A percentile compares a stretch with the other conserved stretches of the same genome.
These are phyloP conservation scores for Fusarium sp. DNA, from an alignment of 2,329 filamentous ascomycete species.

Conservation along the genomic window DNA sequence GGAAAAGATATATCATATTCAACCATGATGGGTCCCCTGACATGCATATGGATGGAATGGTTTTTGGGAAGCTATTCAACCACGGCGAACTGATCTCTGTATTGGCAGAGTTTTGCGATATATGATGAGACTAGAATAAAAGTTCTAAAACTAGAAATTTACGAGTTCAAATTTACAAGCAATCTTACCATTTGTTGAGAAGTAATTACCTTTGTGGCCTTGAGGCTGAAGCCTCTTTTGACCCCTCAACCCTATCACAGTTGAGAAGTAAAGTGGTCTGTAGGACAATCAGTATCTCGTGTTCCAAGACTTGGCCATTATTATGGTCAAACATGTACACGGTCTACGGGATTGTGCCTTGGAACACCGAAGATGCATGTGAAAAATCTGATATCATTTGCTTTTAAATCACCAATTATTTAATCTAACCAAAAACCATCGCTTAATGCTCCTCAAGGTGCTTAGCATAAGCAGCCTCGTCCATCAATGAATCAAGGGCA, in stretches of 20 bases:
- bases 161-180: background rate
- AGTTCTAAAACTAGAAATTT: conserved; percentile 11
- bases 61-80: conserved; percentile 35
- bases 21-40: conserved; percentile 33
- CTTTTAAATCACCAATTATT: conserved; percentile 31
- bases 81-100: conserved; percentile 32
- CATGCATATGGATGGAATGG: conserved; percentile 31
- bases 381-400: conserved; percentile 28
- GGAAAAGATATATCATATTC: conserved; percentile 36
- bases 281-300: background rate
- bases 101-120: conserved; percentile 29
- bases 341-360: background rate
- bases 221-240: no score
- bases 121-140: conserved; percentile 20
- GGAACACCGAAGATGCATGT: background rate
- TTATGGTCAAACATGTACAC: no score
- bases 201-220: no score
- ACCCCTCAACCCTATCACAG: no score
- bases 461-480: conserved; percentile 69
- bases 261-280: background rate
- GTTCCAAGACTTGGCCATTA: background rate
- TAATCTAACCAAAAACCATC: background rate
- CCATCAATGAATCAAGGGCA: conserved; percentile 74
- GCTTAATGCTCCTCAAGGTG: conserved; percentile 32
- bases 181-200: background rate